A percentile compares a stretch with the other conserved stretches of the same genome.
phyloP scores from a whole-genome alignment of 2,329 filamentous ascomycete genomes.

The Neocatenulostroma microsporum region DNA sequence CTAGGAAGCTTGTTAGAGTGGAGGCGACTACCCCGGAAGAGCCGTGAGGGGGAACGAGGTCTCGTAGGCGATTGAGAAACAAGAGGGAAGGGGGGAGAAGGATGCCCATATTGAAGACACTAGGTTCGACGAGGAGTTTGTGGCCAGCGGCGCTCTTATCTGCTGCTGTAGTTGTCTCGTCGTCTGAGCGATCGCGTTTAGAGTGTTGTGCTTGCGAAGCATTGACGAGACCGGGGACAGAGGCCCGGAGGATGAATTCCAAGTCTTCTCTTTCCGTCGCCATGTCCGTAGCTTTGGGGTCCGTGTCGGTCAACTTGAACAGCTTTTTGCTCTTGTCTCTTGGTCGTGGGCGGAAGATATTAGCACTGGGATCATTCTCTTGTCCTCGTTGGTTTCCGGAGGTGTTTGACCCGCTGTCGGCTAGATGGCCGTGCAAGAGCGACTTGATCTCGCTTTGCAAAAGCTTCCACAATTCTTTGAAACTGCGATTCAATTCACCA shows the following conservation, averaged over 20 bases:
- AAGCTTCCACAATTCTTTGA: slow-evolving; percentile 95
- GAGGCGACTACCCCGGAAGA: slow-evolving; percentile 66
- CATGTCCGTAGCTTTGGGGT: slow-evolving; percentile 57
- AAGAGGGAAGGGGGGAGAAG: slow-evolving; percentile 82
- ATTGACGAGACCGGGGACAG: slow-evolving; percentile 78
- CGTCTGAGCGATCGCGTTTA: slow-evolving; percentile 26
- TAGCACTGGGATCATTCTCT: slow-evolving; percentile 41
- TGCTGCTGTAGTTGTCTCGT: no score
- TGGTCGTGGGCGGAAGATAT: slow-evolving; percentile 47
- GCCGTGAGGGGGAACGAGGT: slow-evolving; percentile 81
- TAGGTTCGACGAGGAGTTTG: slow-evolving; percentile 92
- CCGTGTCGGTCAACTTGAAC: slow-evolving; percentile 70
- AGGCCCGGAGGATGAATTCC: slow-evolving; percentile 80
- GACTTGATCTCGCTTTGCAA: slow-evolving; percentile 97
- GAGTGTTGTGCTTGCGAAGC: slow-evolving; percentile 26
- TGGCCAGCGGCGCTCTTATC: slow-evolving; percentile 63
- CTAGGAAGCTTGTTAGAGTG: slow-evolving; percentile 91
- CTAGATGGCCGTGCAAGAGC: slow-evolving; percentile 89
- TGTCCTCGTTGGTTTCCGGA: slow-evolving; percentile 48
- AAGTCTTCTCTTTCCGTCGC: slow-evolving; percentile 79
- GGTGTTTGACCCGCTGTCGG: slow-evolving; percentile 70
- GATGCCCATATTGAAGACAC: slow-evolving; percentile 97
- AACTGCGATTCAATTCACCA: slow-evolving; percentile 66
- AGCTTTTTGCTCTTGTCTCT: slow-evolving; percentile 53
- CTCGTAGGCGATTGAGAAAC: slow-evolving; percentile 85